Evolutionary conservation across 306 rosid genomes (phyloP).

Genomic region (Oxytropis ochrocephala): DNA sequence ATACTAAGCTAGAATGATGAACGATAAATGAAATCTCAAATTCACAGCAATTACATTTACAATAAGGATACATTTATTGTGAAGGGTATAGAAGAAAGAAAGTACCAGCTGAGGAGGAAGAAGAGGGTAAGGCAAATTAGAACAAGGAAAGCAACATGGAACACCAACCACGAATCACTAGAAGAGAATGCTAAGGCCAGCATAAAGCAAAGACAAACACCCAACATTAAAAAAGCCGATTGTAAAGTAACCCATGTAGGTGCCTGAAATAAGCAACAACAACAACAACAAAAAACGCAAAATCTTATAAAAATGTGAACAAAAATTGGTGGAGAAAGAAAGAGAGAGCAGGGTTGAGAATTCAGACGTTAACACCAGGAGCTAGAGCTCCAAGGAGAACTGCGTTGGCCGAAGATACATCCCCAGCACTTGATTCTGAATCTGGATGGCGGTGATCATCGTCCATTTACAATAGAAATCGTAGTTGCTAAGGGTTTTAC

Average conservation of each 20-base stretch:
- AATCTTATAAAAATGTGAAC: not conserved
- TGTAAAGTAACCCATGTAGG: conserved; percentile 79
- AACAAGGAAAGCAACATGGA: conserved; percentile 78
- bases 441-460: not conserved
- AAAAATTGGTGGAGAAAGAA: not conserved
- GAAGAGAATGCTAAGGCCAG: conserved; percentile 80
- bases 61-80: not conserved
- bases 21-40: not conserved
- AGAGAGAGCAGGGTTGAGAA: not conserved
- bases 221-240: conserved; percentile 62
- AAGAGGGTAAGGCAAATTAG: conserved; percentile 63
- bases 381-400: conserved; percentile 87
- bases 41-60: not conserved
- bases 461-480: conserved; percentile 32
- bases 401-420: conserved; percentile 67
- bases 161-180: conserved; percentile 66
- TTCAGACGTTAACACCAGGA: conserved; percentile 78
- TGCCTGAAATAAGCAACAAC: conserved; percentile 39
- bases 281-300: not conserved
- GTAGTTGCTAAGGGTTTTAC: conserved; percentile 8
- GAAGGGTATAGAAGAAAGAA: conserved; percentile 8
- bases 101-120: conserved; percentile 80
- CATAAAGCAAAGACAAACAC: conserved; percentile 67
- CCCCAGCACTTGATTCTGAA: conserved; percentile 30
- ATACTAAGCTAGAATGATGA: not conserved